phyloP scores from a whole-genome alignment of 2,329 filamentous ascomycete genomes.

The Paracoccidioides lutzii region DNA sequence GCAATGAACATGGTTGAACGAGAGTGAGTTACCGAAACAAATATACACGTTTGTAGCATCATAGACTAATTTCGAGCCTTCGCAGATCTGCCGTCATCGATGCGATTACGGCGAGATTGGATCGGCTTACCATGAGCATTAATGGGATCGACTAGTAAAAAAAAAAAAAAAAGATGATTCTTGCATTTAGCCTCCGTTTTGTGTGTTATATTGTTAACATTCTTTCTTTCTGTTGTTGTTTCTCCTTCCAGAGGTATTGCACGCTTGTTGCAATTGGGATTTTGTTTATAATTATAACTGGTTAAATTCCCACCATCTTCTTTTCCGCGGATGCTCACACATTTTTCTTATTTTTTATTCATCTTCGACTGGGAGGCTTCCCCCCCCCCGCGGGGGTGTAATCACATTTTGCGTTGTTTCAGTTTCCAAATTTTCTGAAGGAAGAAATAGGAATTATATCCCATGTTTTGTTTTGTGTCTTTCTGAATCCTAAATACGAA shows the following conservation, averaged over 20 bases:
- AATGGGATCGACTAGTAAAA: slow-evolving; percentile 2
- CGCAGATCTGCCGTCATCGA: slow-evolving; percentile 32
- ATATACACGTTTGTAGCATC: background rate
- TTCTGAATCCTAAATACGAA: background rate
- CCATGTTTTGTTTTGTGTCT: background rate
- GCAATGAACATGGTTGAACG: slow-evolving; percentile 39
- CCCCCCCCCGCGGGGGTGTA: too few species aligned
- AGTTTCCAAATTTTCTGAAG: too few species aligned
- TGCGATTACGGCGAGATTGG: slow-evolving; percentile 29
- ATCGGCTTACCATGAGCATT: slow-evolving; percentile 27
- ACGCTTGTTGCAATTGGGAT: too few species aligned
- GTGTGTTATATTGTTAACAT: background rate
- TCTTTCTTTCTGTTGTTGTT: background rate
- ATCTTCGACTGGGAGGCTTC: too few species aligned
- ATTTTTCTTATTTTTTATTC: too few species aligned
- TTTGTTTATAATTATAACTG: too few species aligned
- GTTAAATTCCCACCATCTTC: too few species aligned
- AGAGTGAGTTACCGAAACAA: slow-evolving; percentile 25
- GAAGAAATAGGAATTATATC: background rate
- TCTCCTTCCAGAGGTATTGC: too few species aligned
- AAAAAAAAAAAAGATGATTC: background rate
- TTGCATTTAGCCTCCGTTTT: background rate
- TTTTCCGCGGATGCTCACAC: too few species aligned
- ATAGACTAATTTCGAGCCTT: slow-evolving; percentile 8
- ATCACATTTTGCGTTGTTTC: too few species aligned